Evolutionary conservation across 805 yeast genomes (phyloP), one percentile per base, ranked within the genome.

Genomic region (Candida michaelii): DNA sequence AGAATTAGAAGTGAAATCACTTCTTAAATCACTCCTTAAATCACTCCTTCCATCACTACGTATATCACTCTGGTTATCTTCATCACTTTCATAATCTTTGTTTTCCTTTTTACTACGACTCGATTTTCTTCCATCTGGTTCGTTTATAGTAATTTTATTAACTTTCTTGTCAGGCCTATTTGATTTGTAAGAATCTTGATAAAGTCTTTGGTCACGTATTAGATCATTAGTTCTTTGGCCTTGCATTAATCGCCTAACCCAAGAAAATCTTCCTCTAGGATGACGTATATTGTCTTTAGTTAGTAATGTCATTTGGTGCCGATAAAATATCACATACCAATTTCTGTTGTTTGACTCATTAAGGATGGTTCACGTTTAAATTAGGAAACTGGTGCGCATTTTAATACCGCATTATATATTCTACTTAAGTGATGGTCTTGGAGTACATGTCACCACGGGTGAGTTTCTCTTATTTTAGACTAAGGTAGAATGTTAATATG

Each of bases 1-100:
- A 5, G 59, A 53, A 25, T 48, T 46, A 15, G 53, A 46, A 15
- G 59, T 59, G 17, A 45, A 31, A 55, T 62, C 48, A 21, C 36
- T 42, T 31, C 43, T 39, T 10, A 45, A 35, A 13, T 18, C 40
- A n/a, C n/a, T n/a, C n/a, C n/a, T n/a, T n/a, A 21, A 21, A 21
- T 21, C 23, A 24, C 44, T 39, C 7, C 34, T 39, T 3, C 21
- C 14, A 11, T 39, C 44, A 16, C 37, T 27, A 25, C 32, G 40
- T 5, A 43, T 30, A 32, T 43, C 50, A 27, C 36, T 32, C 2
- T 29, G 9, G 7, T 18, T 23, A 32, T 39, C 43, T 16, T 15
- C 29, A 4, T 18, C 36, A 31, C 23, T 36, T 14, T 31, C 27
- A 19, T 27, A 16, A 8, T 32, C 35, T 17, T 13, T 15, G 24